phyloP scores from a whole-genome alignment of 2,329 filamentous ascomycete genomes.

The Talaromyces verruculosus region DNA sequence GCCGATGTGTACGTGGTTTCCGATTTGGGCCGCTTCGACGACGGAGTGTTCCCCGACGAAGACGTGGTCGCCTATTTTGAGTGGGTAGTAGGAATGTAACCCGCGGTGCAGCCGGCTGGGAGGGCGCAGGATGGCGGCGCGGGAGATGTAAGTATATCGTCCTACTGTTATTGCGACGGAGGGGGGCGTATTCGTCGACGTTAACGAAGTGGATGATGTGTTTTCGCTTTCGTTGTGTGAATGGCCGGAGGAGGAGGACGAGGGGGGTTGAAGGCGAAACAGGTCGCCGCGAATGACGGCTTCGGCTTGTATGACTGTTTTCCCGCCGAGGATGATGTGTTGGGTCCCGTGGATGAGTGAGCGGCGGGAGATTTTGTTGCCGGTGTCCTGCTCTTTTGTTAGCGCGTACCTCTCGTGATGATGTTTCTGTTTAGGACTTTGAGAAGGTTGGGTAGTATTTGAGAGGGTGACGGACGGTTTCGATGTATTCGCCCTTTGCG shows the following conservation, averaged over 20 bases:
- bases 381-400: constrained; percentile 70
- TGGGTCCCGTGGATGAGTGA: constrained; percentile 90
- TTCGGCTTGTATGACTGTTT: constrained; percentile 92
- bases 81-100: constrained; percentile 53
- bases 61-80: constrained; percentile 92
- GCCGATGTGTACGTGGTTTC: constrained; percentile 83
- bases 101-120: constrained; percentile 81
- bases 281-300: constrained; percentile 93
- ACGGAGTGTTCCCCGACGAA: constrained; percentile 76
- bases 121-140: constrained; percentile 74
- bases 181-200: constrained; percentile 23
- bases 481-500: constrained; percentile 89
- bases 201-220: constrained; percentile 23
- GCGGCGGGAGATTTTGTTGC: constrained; percentile 95
- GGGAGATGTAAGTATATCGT: constrained; percentile 84
- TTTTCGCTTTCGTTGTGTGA: not conserved
- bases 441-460: constrained; percentile 2
- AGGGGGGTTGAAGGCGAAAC: constrained; percentile 53
- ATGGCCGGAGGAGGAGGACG: not conserved
- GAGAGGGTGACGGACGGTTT: constrained; percentile 66
- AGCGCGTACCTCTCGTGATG: not conserved
- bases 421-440: not conserved
- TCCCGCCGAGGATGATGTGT: constrained; percentile 96
- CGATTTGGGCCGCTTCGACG: constrained; percentile 79
- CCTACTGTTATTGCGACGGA: constrained; percentile 74